Evolutionary conservation across 495 filamentous ascomycete genomes (phyloP).

Genomic region (Xylaria telfairii): DNA sequence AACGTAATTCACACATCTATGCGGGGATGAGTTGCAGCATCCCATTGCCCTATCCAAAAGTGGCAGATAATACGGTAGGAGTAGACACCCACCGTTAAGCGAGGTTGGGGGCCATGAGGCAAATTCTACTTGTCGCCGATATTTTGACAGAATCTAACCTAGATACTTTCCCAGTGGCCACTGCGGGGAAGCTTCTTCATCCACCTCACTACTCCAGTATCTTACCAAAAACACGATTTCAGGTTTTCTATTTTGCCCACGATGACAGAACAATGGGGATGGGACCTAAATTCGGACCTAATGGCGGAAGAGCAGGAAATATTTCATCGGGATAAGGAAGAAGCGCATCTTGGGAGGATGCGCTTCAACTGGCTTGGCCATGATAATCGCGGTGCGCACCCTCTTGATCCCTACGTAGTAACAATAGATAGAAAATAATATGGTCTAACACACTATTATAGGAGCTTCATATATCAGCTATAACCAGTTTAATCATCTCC

Average conservation of each 20-base stretch:
- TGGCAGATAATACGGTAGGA: neutral
- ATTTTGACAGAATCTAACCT: neutral
- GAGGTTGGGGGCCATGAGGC: constrained; percentile 2
- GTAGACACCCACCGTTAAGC: neutral
- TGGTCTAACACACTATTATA: constrained; percentile 1
- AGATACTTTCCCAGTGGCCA: neutral
- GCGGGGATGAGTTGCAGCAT: neutral
- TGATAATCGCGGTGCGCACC: neutral
- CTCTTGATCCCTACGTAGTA: neutral
- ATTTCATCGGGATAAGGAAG: neutral
- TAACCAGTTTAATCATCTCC: constrained; percentile 28
- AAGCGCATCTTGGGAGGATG: neutral
- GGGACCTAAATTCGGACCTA: neutral
- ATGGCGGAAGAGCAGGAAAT: neutral
- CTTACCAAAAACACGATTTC: neutral
- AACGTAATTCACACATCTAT: neutral
- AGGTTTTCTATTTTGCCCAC: neutral
- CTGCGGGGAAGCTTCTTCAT: neutral
- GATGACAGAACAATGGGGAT: neutral
- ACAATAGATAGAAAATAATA: neutral
- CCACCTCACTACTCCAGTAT: neutral
- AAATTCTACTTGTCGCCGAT: neutral
- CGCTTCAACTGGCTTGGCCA: constrained; percentile 2
- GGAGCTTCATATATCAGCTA: constrained; percentile 35
- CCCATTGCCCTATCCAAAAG: neutral